These are phyloP conservation scores for Ceratocystis harringtonii DNA, from an alignment of 2,329 filamentous ascomycete species.

Conservation along the genomic window DNA sequence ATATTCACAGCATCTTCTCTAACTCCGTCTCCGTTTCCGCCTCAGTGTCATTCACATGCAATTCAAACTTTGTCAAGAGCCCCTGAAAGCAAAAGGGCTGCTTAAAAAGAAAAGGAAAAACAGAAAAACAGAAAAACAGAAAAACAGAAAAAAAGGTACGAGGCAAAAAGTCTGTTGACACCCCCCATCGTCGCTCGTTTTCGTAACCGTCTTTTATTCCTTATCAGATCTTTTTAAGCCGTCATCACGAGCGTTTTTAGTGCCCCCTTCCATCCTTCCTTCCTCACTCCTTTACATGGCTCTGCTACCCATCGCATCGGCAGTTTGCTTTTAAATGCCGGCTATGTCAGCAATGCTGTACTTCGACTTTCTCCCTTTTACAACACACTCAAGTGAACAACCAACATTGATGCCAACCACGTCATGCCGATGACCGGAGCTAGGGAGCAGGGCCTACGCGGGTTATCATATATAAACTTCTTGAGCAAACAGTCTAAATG, in stretches of 20 bases:
- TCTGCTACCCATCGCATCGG: no score
- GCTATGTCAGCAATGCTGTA: background rate
- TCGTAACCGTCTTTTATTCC: slow-evolving; percentile 4
- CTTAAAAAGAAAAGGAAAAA: background rate
- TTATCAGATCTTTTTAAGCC: slow-evolving; percentile 15
- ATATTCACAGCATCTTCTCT: no score
- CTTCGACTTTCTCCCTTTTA: background rate
- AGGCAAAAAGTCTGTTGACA: background rate
- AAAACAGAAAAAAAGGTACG: background rate
- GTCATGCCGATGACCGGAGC: background rate
- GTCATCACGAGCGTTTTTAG: background rate
- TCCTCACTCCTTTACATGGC: background rate
- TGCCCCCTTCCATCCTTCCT: background rate
- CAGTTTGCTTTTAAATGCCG: no score
- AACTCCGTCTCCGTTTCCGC: no score
- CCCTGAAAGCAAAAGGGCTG: background rate
- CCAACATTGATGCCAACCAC: background rate
- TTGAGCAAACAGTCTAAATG: background rate
- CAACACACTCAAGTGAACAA: background rate
- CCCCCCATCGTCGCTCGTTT: background rate
- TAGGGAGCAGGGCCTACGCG: background rate
- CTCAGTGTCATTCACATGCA: background rate
- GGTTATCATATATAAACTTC: background rate
- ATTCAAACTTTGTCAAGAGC: background rate
- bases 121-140: background rate